These are phyloP conservation scores for Lonicera japonica DNA, from an alignment of 129 eudicot genomes.

Conservation along the genomic window DNA sequence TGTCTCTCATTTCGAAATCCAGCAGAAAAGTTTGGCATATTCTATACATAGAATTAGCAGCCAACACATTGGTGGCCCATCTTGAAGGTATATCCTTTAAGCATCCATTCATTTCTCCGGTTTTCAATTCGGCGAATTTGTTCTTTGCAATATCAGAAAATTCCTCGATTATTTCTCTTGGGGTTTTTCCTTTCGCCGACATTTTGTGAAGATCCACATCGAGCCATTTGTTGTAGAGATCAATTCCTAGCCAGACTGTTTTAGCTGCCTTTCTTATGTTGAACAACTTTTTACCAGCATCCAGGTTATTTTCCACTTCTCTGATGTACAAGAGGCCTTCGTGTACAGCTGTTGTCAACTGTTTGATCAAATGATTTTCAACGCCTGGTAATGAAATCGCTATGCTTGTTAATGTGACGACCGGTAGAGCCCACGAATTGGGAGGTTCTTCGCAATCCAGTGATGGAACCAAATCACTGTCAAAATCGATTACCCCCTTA, in stretches of 20 bases:
- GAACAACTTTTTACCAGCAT: slow-evolving; percentile 20
- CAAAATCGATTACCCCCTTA: slow-evolving; percentile 41
- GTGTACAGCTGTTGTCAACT: slow-evolving; percentile 29
- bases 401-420: slow-evolving; percentile 55
- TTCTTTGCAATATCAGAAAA: slow-evolving; percentile 42
- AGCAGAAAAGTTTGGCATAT: slow-evolving; percentile 43
- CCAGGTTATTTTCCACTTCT: slow-evolving; percentile 34
- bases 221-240: slow-evolving; percentile 54
- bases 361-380: slow-evolving; percentile 21
- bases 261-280: slow-evolving; percentile 57
- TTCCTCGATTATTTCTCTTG: slow-evolving; percentile 24
- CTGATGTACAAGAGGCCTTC: slow-evolving; percentile 47
- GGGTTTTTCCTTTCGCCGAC: slow-evolving; percentile 20
- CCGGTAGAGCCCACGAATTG: slow-evolving; percentile 78
- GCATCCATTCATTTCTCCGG: slow-evolving; percentile 33
- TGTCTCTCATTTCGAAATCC: slow-evolving; percentile 4
- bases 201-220: slow-evolving; percentile 51
- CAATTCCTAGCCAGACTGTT: slow-evolving; percentile 63
- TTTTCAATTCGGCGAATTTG: slow-evolving; percentile 30
- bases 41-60: slow-evolving; percentile 74
- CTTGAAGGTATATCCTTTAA: slow-evolving; percentile 34
- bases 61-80: slow-evolving; percentile 58
- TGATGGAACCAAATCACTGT: slow-evolving; percentile 39
- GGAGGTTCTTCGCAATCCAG: slow-evolving; percentile 45
- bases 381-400: slow-evolving; percentile 44